Evolutionary conservation across 1,284 basidiomycete species (phyloP), one percentile per base, ranked within the genome.

Genomic region (Mycena sp.): DNA sequence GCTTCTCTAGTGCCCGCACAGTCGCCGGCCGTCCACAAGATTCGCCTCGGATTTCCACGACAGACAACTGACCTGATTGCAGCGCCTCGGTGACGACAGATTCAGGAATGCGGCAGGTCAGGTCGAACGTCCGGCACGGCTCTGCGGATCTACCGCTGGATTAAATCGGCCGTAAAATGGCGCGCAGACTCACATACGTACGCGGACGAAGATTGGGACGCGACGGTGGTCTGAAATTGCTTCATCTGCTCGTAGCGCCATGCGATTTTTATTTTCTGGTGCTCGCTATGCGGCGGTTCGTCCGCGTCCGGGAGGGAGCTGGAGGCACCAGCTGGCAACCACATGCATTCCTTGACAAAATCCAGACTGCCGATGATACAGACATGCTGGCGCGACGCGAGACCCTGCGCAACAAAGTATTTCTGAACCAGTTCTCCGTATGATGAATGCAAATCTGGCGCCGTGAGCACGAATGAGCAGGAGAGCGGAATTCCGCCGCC

Each of bases 171-270:
- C 32, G 32, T 7, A 7, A 35, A 35, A 14, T 7, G 32, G 14
- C 32, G 32, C 32, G 32, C 32, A 35, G 32, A 35, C 32, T 35
- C 32, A 14, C 32, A 35, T 35, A 35, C 32, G 43, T 6, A 49
- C 23, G 35, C 30, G 6, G 32, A 19, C 17, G 48, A 6, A 16
- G 48, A 11, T 2, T 2, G 45, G 45, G 78, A 70, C 43, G 74
- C 70, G 28, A 97, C 89, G 1, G 93, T 95, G 1, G 95, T 98
- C 78, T 93, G 89, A 76, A 97, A 97, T 77, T 86, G 90, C 78
- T 91, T 93, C 92, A 98, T 92, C 64, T 88, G 84, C 71, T 94
- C 93, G 76, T 99, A 99, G 72, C 97, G 85, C 94, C 97, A 99
- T 38, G 97, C 97, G 71, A 98, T 98, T 78, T 92, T 94, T 67